Evolutionary conservation across 352 stramenopile species (phyloP).

Genomic region (Phytophthora gonapodyides): DNA sequence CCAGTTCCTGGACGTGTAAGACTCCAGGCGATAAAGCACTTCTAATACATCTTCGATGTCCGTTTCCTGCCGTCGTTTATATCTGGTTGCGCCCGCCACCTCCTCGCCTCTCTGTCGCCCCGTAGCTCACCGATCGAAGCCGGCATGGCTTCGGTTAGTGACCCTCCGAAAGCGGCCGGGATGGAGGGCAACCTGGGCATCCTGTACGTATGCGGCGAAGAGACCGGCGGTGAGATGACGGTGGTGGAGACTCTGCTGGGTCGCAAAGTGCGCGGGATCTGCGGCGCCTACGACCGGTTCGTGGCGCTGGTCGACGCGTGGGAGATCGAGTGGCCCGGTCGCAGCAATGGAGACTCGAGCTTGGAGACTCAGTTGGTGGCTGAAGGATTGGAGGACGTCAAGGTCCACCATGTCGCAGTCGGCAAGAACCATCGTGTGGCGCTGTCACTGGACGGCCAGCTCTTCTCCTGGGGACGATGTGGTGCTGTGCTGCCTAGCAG

Average conservation of each 20-base stretch:
- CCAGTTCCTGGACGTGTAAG: slow-evolving; percentile 45
- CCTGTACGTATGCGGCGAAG: slow-evolving; percentile 52
- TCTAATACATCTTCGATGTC: neutral
- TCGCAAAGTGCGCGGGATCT: slow-evolving; percentile 57
- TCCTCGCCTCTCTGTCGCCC: too few species aligned
- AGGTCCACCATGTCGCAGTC: slow-evolving; percentile 57
- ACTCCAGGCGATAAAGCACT: slow-evolving; percentile 1
- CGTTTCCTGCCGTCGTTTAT: too few species aligned
- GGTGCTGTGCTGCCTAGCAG: slow-evolving; percentile 34
- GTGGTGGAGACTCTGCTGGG: slow-evolving; percentile 43
- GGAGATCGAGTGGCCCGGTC: slow-evolving; percentile 53
- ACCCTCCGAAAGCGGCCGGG: neutral
- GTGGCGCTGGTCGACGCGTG: slow-evolving; percentile 58
- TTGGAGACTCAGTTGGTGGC: slow-evolving; percentile 44
- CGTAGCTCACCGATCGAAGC: neutral
- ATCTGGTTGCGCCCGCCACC: too few species aligned
- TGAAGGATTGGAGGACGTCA: slow-evolving; percentile 47
- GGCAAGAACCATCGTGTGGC: slow-evolving; percentile 62
- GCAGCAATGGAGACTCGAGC: neutral
- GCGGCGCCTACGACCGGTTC: slow-evolving; percentile 51
- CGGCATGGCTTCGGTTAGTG: neutral
- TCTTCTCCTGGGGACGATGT: slow-evolving; percentile 66
- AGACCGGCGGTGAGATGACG: slow-evolving; percentile 34
- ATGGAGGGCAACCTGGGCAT: slow-evolving; percentile 53
- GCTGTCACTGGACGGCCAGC: slow-evolving; percentile 60